A percentile compares a stretch with the other conserved stretches of the same genome.
phyloP scores from a whole-genome alignment of 225 moss, liverwort and hornwort genomes.

The Anthoceros angustus region DNA sequence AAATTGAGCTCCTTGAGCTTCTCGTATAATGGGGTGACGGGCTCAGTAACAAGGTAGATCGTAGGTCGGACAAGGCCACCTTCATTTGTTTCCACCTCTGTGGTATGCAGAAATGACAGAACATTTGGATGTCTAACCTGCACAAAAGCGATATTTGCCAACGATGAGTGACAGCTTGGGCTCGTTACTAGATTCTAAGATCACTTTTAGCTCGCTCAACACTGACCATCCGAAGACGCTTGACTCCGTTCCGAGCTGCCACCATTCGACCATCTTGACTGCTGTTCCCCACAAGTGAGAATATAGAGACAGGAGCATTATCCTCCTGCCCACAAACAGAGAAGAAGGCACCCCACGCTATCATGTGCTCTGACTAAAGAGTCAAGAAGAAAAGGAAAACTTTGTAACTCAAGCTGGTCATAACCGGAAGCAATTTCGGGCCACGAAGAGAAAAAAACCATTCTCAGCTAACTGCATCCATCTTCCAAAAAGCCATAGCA shows the following conservation, averaged over 20 bases:
- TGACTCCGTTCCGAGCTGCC: constrained; percentile 92
- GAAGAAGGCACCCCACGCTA: not conserved
- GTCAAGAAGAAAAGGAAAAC: not conserved
- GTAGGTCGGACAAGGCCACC: constrained; percentile 51
- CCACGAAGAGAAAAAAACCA: too few species aligned
- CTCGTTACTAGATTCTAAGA: not conserved
- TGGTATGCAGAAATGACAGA: constrained; percentile 67
- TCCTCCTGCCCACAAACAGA: constrained; percentile 42
- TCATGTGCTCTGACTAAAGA: not conserved
- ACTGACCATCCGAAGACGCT: constrained; percentile 71
- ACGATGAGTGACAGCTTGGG: not conserved
- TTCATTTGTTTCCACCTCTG: constrained; percentile 60
- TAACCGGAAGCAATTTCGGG: too few species aligned
- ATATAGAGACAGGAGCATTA: constrained; percentile 75
- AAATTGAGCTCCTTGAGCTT: constrained; percentile 79
- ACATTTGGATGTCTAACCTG: constrained; percentile 99
- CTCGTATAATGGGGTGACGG: constrained; percentile 78
- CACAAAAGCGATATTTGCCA: constrained; percentile 8
- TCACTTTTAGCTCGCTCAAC: not conserved
- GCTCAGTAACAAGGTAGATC: constrained; percentile 87
- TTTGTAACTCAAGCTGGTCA: not conserved
- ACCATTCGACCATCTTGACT: constrained; percentile 63
- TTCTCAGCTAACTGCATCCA: too few species aligned
- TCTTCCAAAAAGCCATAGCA: too few species aligned
- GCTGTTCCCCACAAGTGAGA: constrained; percentile 55